Evolutionary conservation across 345 rosid species (phyloP).

Genomic region (Hibiscus mutabilis): DNA sequence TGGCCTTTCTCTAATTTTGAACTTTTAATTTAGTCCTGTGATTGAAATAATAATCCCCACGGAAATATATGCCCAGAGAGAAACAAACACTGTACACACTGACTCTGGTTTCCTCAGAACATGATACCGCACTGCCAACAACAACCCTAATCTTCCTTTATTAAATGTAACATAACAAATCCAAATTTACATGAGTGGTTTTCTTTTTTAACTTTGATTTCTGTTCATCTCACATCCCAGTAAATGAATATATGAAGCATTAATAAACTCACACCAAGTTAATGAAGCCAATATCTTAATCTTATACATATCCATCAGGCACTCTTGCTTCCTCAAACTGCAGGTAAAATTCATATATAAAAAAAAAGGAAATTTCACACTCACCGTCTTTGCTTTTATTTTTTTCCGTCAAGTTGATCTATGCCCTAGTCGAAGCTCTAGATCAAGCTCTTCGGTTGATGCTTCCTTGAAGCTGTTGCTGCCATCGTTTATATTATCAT

Average conservation of each 20-base stretch:
- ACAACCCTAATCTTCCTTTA: slow-evolving; percentile 19
- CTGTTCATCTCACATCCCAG: no score
- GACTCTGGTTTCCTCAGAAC: slow-evolving; percentile 27
- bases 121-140: slow-evolving; percentile 35
- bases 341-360: background rate
- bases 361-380: slow-evolving; percentile 15
- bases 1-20: no score
- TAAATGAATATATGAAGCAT: slow-evolving; percentile 1
- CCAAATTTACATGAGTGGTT: slow-evolving; percentile 13
- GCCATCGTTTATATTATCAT: background rate
- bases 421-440: slow-evolving; percentile 83
- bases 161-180: no score
- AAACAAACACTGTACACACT: slow-evolving; percentile 10
- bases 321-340: background rate
- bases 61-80: slow-evolving; percentile 33
- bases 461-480: slow-evolving; percentile 20
- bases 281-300: slow-evolving; percentile 8
- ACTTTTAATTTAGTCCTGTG: background rate
- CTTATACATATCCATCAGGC: background rate
- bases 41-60: slow-evolving; percentile 38
- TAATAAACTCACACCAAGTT: slow-evolving; percentile 11
- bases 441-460: slow-evolving; percentile 63
- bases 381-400: slow-evolving; percentile 13
- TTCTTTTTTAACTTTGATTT: background rate
- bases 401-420: slow-evolving; percentile 19